Percentiles rank a stretch among this genome's conserved stretches.
Evolutionary conservation across 257 asterid genomes (phyloP).

Genomic region (Coffea eugenioides): DNA sequence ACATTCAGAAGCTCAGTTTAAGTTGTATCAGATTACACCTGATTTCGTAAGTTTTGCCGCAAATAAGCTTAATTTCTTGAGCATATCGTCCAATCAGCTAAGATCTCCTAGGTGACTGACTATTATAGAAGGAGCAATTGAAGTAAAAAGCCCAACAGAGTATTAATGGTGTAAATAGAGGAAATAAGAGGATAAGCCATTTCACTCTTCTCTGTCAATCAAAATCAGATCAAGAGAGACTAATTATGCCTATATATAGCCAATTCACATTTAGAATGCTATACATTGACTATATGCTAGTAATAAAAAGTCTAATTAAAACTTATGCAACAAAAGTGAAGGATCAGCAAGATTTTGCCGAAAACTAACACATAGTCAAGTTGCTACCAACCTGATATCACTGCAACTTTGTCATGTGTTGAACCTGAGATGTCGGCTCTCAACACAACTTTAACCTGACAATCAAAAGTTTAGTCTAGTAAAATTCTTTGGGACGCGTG

Average conservation of each 20-base stretch:
- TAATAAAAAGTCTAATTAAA: no score
- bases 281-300: not conserved
- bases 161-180: not conserved
- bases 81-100: not conserved
- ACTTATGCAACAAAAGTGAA: no score
- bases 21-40: constrained; percentile 4
- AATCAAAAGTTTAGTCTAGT: not conserved
- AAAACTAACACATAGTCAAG: constrained; percentile 3
- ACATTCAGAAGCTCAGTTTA: constrained; percentile 8
- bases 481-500: no score
- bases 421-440: constrained; percentile 86
- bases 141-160: not conserved
- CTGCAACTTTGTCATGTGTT: constrained; percentile 80
- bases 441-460: constrained; percentile 82
- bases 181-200: not conserved
- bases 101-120: not conserved
- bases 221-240: not conserved
- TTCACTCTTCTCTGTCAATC: no score
- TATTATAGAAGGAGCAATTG: not conserved
- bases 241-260: not conserved
- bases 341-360: not conserved
- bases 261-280: not conserved
- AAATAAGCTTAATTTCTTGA: not conserved
- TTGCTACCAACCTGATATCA: constrained; percentile 69
- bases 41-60: not conserved